Evolutionary conservation across 257 asterid species (phyloP).

Genomic region (Ajuga chamaepitys): DNA sequence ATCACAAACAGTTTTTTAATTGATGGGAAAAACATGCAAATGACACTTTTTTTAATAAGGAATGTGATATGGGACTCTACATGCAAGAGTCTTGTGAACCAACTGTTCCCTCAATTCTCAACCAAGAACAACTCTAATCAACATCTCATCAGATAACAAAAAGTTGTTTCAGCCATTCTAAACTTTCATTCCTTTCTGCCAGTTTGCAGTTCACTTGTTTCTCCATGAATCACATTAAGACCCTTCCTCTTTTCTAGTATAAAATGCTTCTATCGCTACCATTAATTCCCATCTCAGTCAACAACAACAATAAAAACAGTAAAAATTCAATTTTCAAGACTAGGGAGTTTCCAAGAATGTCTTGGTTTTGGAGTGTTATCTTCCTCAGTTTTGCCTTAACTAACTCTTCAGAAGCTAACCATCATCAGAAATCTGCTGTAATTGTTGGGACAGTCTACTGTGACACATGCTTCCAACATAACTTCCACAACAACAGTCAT

Average conservation of each 20-base stretch:
- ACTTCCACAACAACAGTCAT: constrained; percentile 29
- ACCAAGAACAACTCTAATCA: constrained; percentile 12
- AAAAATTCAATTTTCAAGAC: not conserved
- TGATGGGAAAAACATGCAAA: constrained; percentile 23
- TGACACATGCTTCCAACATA: constrained; percentile 56
- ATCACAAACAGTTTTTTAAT: not conserved
- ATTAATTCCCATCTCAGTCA: constrained; percentile 5
- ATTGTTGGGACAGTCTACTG: constrained; percentile 74
- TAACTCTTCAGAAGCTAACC: constrained; percentile 31
- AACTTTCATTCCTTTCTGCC: not conserved
- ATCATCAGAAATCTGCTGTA: constrained; percentile 42
- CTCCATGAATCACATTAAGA: constrained; percentile 23
- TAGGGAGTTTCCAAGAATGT: constrained; percentile 18
- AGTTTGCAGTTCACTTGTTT: constrained; percentile 42
- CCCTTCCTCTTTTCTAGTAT: constrained; percentile 13
- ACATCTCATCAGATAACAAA: not conserved
- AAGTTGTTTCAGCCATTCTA: not conserved
- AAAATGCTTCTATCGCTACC: not conserved
- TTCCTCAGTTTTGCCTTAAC: constrained; percentile 22
- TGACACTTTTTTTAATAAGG: constrained; percentile 8
- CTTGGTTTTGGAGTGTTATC: constrained; percentile 29
- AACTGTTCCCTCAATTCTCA: constrained; percentile 29
- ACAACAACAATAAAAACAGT: not conserved
- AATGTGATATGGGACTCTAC: constrained; percentile 1
- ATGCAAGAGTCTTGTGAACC: constrained; percentile 43